These are phyloP conservation scores for Cytidiella melzeri DNA, from an alignment of 768 basidiomycete genomes.

Conservation along the genomic window DNA sequence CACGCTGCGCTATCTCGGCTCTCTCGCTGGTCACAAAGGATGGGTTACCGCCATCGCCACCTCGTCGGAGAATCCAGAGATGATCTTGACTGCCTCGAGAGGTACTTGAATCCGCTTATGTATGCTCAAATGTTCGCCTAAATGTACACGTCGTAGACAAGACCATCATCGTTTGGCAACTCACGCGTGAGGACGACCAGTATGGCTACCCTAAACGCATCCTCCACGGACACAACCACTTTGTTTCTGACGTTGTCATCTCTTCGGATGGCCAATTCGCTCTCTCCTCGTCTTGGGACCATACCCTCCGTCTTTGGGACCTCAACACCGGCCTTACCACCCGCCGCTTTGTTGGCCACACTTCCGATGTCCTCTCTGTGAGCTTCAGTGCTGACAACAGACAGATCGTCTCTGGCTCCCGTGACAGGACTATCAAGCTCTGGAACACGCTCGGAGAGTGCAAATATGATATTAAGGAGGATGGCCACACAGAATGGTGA, in stretches of 20 bases:
- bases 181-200: slow-evolving; percentile 86
- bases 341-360: slow-evolving; percentile 96
- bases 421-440: slow-evolving; percentile 96
- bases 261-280: slow-evolving; percentile 99
- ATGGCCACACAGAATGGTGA: slow-evolving; percentile 94
- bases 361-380: slow-evolving; percentile 95
- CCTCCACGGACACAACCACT: slow-evolving; percentile 98
- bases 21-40: slow-evolving; percentile 89
- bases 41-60: slow-evolving; percentile 99
- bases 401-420: slow-evolving; percentile 97
- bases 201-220: slow-evolving; percentile 98
- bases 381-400: slow-evolving; percentile 99
- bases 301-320: slow-evolving; percentile 99
- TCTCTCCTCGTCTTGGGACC: slow-evolving; percentile 99
- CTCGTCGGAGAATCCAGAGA: slow-evolving; percentile 97
- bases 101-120: slow-evolving; percentile 45
- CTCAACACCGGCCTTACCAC: slow-evolving; percentile 96
- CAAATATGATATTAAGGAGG: slow-evolving; percentile 99
- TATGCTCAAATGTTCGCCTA: slow-evolving; percentile 9
- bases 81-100: slow-evolving; percentile 97
- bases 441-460: slow-evolving; percentile 99
- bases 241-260: slow-evolving; percentile 97
- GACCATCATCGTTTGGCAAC: slow-evolving; percentile 99
- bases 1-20: slow-evolving; percentile 86
- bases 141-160: slow-evolving; percentile 61